Percentiles rank a stretch among this genome's conserved stretches.
Evolutionary conservation across 1,284 basidiomycete species (phyloP).

Genomic region (Sutorius eximius): DNA sequence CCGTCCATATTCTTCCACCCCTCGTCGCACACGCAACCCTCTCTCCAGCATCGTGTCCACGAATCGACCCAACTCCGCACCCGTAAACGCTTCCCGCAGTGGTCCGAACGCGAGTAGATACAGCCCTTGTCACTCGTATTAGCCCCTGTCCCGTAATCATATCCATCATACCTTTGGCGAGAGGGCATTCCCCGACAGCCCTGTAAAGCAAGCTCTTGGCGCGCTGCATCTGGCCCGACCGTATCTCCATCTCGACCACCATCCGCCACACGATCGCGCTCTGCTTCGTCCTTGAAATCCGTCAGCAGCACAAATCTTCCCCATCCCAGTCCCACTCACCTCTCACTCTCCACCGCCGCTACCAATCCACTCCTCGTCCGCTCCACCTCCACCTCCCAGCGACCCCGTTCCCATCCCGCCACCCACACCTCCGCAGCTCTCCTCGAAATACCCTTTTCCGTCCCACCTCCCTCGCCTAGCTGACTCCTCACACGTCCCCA

Average conservation of each 20-base stretch:
- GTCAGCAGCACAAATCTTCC: slow-evolving; percentile 9
- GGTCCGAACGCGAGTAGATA: slow-evolving; percentile 85
- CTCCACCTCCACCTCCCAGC: slow-evolving; percentile 69
- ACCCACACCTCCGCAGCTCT: slow-evolving; percentile 73
- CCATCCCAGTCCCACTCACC: slow-evolving; percentile 43
- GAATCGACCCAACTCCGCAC: slow-evolving; percentile 66
- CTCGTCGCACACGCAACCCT: slow-evolving; percentile 68
- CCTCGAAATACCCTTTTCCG: slow-evolving; percentile 57
- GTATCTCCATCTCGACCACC: slow-evolving; percentile 82
- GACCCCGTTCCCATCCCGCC: slow-evolving; percentile 70
- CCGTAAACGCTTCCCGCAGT: slow-evolving; percentile 66
- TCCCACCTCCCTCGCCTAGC: slow-evolving; percentile 42
- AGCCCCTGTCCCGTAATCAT: slow-evolving; percentile 10
- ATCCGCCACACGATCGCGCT: slow-evolving; percentile 77
- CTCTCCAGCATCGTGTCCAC: slow-evolving; percentile 83
- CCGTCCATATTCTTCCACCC: slow-evolving; percentile 62
- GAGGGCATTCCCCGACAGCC: slow-evolving; percentile 80
- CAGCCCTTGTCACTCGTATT: slow-evolving; percentile 53
- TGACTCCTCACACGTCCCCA: slow-evolving; percentile 67
- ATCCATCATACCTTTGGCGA: slow-evolving; percentile 64
- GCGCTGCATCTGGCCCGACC: slow-evolving; percentile 53
- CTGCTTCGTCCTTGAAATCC: slow-evolving; percentile 54
- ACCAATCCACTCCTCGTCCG: slow-evolving; percentile 64
- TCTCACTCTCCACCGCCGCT: slow-evolving; percentile 60
- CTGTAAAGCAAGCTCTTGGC: slow-evolving; percentile 82